Base-by-base conservation (phyloP, 345 rosid species). In the Eucalyptus grandis region DNA sequence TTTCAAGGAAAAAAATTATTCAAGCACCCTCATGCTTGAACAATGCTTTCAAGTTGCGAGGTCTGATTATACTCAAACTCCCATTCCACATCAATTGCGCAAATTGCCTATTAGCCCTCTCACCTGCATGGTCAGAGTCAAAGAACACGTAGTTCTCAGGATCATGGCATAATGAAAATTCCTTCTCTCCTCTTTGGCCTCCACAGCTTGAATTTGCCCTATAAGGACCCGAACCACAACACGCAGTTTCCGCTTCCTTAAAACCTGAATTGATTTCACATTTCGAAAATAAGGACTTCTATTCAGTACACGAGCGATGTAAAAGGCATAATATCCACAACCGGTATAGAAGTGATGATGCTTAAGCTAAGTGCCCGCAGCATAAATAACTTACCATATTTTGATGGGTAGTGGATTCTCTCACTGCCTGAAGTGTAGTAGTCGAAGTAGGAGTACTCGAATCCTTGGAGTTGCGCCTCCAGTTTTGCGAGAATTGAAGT, bases 11-110 rank as follows among this genome's bases (percentile, higher is more conserved):
- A 72, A 17, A 37, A 19, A 40, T 37, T 1, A 72, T 37, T 37
- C 46, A 72, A 34, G 24, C 46, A 11, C 46, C 46, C 46, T 72
- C 83, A 21, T 19, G 83, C 14, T 72, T 21, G 69, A 92, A 83
- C 10, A 92, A n/a, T 43, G 89, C 58, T 89, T 89, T 77, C 22
- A 92, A 60, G 77, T 88, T 90, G 88, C 85, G 86, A 88, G 93
- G 91, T 27, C 87, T 77, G 5, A 88, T 90, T 37, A 67, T 31
- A 27, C 62, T 60, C 6, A 87, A 2, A 14, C 53, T 44, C 69
- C 94, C 95, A 51, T 26, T 87, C 96, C 95, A 94, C 56, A 91
- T 88, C 30, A 93, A 62, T 50, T 93, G 80, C 2, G 94, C 91
- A 40, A 91, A 56, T 67, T 93, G 95, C 30, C 40, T 44, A 87